These are phyloP conservation scores for Fibroporia radiculosa DNA, from an alignment of 768 basidiomycete species.

Conservation along the genomic window DNA sequence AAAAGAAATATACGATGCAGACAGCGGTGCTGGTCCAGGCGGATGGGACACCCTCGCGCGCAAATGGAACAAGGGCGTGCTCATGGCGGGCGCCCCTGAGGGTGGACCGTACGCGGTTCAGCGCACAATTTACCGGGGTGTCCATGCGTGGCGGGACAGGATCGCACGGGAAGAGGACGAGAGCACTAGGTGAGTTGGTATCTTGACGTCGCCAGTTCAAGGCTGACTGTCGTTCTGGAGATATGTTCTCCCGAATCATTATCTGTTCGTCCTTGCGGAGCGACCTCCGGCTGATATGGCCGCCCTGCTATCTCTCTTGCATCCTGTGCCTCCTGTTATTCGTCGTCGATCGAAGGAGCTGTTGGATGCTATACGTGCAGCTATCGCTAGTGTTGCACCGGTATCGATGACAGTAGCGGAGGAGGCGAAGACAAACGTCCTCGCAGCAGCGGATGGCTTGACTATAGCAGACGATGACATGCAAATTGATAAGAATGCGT, in stretches of 20 bases:
- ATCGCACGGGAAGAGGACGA: slow-evolving; percentile 82
- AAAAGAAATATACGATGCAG: slow-evolving; percentile 61
- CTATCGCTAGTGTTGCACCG: slow-evolving; percentile 21
- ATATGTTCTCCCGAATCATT: slow-evolving; percentile 71
- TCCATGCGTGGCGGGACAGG: slow-evolving; percentile 81
- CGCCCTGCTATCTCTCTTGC: slow-evolving; percentile 51
- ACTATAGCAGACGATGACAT: background rate
- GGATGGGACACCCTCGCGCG: slow-evolving; percentile 76
- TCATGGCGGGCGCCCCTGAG: slow-evolving; percentile 31
- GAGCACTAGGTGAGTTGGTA: slow-evolving; percentile 62
- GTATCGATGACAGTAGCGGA: background rate
- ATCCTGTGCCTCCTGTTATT: slow-evolving; percentile 54
- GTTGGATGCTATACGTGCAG: slow-evolving; percentile 49
- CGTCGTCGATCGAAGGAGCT: slow-evolving; percentile 57
- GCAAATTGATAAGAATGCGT: background rate
- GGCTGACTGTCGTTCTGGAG: slow-evolving; percentile 24
- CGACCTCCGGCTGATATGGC: slow-evolving; percentile 59
- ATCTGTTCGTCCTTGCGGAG: slow-evolving; percentile 68
- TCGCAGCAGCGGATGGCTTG: too few relatives aligned
- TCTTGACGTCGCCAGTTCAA: too few relatives aligned
- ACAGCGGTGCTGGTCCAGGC: slow-evolving; percentile 51
- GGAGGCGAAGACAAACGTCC: background rate
- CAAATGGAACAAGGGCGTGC: slow-evolving; percentile 71
- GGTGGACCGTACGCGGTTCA: slow-evolving; percentile 29
- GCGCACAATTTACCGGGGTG: slow-evolving; percentile 55